These are phyloP conservation scores for Tephrocybe sp. DNA, from an alignment of 768 basidiomycete genomes.

Conservation along the genomic window DNA sequence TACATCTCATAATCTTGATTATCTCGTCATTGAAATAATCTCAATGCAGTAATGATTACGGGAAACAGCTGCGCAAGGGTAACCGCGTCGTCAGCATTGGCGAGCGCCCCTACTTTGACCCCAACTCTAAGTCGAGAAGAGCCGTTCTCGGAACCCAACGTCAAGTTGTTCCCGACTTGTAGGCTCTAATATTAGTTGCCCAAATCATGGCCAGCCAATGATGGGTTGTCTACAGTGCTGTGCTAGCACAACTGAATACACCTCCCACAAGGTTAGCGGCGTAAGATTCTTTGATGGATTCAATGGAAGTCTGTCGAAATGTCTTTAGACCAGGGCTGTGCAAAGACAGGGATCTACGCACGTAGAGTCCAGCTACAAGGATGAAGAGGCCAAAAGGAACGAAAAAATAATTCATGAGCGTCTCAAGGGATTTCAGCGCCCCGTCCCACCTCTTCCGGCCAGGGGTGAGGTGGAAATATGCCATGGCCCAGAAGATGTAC, in stretches of 20 bases:
- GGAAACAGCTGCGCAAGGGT: constrained; percentile 33
- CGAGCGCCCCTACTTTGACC: constrained; percentile 16
- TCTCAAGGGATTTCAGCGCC: constrained; percentile 27
- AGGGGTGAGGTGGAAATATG: constrained; percentile 37
- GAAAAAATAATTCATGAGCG: constrained; percentile 33
- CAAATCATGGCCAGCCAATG: too few species aligned
- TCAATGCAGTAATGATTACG: constrained; percentile 37
- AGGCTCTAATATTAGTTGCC: too few species aligned
- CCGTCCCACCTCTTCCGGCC: constrained; percentile 32
- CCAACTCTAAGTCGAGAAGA: constrained; percentile 15
- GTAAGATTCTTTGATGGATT: constrained; percentile 34
- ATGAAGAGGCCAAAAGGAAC: constrained; percentile 36
- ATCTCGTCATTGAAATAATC: too few species aligned
- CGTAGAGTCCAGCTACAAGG: constrained; percentile 37
- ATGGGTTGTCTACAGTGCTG: constrained; percentile 20
- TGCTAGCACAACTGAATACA: constrained; percentile 33
- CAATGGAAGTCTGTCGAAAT: constrained; percentile 27
- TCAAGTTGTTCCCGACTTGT: background rate
- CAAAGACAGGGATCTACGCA: constrained; percentile 16
- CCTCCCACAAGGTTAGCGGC: constrained; percentile 23
- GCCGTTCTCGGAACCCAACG: constrained; percentile 5
- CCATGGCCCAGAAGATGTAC: constrained; percentile 45
- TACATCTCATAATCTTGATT: too few species aligned
- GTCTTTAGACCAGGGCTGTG: too few species aligned
- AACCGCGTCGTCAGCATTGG: constrained; percentile 37